Evolutionary conservation across 2,329 filamentous ascomycete species (phyloP).

Genomic region (Pyrenochaeta sp.): DNA sequence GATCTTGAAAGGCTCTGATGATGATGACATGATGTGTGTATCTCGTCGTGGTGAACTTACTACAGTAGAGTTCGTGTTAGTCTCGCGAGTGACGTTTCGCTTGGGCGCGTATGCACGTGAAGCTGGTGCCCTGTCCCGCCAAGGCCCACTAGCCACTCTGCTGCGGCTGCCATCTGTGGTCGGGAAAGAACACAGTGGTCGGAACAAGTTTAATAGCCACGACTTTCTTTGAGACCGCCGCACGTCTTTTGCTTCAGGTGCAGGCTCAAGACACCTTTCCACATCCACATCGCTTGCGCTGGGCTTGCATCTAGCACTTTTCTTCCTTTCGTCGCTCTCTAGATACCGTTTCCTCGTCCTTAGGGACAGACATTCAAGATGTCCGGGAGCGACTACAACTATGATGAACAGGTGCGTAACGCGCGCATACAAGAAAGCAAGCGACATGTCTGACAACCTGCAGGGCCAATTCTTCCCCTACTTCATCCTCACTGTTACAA

Average conservation of each 20-base stretch:
- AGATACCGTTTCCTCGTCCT: conserved; percentile 20
- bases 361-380: conserved; percentile 38
- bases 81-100: conserved; percentile 19
- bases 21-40: background rate
- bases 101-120: conserved; percentile 19
- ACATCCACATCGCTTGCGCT: conserved; percentile 25
- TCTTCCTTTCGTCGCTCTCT: conserved; percentile 29
- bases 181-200: conserved; percentile 41
- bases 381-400: conserved; percentile 84
- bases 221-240: conserved; percentile 39
- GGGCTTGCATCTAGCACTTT: conserved; percentile 15
- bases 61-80: background rate
- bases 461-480: conserved; percentile 98
- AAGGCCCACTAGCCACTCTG: conserved; percentile 19
- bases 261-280: conserved; percentile 22
- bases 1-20: background rate
- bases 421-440: conserved; percentile 2
- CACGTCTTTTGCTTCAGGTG: conserved; percentile 29
- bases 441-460: conserved; percentile 19
- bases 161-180: conserved; percentile 32
- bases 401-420: conserved; percentile 82
- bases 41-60: background rate
- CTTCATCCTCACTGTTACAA: conserved; percentile 91
- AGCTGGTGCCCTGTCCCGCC: conserved; percentile 13
- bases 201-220: conserved; percentile 36